Evolutionary conservation across 2,329 filamentous ascomycete genomes (phyloP).

Genomic region (Aspergillus japonicus): DNA sequence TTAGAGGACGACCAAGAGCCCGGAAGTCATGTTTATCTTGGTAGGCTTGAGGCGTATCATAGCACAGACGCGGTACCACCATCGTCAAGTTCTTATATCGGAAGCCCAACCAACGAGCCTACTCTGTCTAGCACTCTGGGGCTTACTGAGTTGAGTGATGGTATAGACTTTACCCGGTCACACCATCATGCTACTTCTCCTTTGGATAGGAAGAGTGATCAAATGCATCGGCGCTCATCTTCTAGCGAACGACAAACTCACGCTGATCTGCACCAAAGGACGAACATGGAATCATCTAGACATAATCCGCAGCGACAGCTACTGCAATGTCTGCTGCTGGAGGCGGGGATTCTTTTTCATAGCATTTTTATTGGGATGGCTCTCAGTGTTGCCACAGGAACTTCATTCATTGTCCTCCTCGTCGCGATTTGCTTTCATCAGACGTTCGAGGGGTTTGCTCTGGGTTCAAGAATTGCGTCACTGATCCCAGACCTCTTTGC

Average conservation of each 20-base stretch:
- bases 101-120: constrained; percentile 19
- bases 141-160: constrained; percentile 50
- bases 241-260: constrained; percentile 17
- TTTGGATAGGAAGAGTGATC: constrained; percentile 15
- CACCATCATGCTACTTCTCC: constrained; percentile 27
- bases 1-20: constrained; percentile 24
- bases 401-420: constrained; percentile 75
- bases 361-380: constrained; percentile 87
- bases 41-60: constrained; percentile 9
- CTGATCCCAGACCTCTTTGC: constrained; percentile 67
- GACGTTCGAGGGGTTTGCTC: constrained; percentile 82
- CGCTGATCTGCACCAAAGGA: constrained; percentile 20
- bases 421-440: constrained; percentile 82
- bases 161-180: constrained; percentile 59
- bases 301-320: constrained; percentile 65
- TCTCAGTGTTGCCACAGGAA: constrained; percentile 75
- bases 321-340: constrained; percentile 74
- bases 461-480: constrained; percentile 80
- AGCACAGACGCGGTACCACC: background rate
- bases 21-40: constrained; percentile 24
- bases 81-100: constrained; percentile 6
- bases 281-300: constrained; percentile 35
- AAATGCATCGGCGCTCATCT: constrained; percentile 11
- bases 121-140: constrained; percentile 16
- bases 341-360: constrained; percentile 82